phyloP scores from a whole-genome alignment of 2,329 filamentous ascomycete genomes.

The Aspergillus ustus region DNA sequence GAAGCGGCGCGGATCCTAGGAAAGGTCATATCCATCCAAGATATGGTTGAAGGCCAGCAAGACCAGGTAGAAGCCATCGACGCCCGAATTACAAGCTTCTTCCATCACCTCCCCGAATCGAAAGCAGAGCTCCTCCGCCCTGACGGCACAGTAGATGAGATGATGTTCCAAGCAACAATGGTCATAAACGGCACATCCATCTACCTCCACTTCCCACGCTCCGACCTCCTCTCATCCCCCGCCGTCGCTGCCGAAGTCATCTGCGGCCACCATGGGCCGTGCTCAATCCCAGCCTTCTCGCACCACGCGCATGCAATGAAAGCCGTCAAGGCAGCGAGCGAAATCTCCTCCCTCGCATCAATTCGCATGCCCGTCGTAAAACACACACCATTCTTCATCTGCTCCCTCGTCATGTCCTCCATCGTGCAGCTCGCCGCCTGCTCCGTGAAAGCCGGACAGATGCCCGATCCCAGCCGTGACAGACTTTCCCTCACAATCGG shows the following conservation, averaged over 20 bases:
- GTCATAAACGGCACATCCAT: slow-evolving; percentile 69
- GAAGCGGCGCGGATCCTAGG: slow-evolving; percentile 79
- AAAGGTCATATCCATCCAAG: slow-evolving; percentile 64
- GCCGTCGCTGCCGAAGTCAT: slow-evolving; percentile 55
- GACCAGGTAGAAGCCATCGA: slow-evolving; percentile 65
- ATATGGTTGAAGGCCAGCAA: slow-evolving; percentile 46
- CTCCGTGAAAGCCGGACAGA: slow-evolving; percentile 61
- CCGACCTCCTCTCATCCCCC: slow-evolving; percentile 66
- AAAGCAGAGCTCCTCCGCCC: slow-evolving; percentile 73
- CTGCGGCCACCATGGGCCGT: slow-evolving; percentile 45
- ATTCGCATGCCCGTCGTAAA: slow-evolving; percentile 61
- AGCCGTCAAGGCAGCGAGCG: slow-evolving; percentile 77
- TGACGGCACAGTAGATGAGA: slow-evolving; percentile 77
- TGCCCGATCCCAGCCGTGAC: slow-evolving; percentile 64
- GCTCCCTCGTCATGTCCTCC: slow-evolving; percentile 75
- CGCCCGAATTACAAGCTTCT: slow-evolving; percentile 71
- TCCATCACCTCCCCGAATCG: slow-evolving; percentile 72
- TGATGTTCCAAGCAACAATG: slow-evolving; percentile 91
- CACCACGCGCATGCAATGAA: slow-evolving; percentile 71
- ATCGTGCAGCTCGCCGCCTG: slow-evolving; percentile 84
- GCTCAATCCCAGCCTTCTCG: slow-evolving; percentile 45
- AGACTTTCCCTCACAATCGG: slow-evolving; percentile 79
- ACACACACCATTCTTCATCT: slow-evolving; percentile 85
- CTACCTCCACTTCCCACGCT: slow-evolving; percentile 78
- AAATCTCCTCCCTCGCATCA: slow-evolving; percentile 76